Evolutionary conservation across 768 basidiomycete genomes (phyloP).

Genomic region (Rhodotorula toruloides): DNA sequence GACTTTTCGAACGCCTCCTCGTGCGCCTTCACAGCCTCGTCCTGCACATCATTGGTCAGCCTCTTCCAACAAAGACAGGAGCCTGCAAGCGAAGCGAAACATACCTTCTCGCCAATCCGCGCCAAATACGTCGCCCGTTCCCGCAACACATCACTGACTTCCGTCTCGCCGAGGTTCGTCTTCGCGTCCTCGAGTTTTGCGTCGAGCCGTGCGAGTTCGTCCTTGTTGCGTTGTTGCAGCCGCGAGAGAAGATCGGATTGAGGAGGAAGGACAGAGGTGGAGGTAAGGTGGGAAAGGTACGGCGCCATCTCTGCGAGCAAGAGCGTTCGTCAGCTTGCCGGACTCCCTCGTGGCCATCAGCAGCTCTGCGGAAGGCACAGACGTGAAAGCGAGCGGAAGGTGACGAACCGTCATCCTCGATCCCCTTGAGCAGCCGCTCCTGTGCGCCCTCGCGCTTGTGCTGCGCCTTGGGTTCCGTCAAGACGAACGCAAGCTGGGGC

Average conservation of each 20-base stretch:
- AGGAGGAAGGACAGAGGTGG: constrained; percentile 49
- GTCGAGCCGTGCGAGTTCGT: constrained; percentile 68
- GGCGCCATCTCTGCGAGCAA: constrained; percentile 71
- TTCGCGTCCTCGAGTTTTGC: constrained; percentile 75
- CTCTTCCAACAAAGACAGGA: background rate
- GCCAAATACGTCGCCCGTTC: constrained; percentile 80
- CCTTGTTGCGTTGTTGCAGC: constrained; percentile 66
- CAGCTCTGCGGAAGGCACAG: background rate
- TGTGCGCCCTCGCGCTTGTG: constrained; percentile 58
- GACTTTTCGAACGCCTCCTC: constrained; percentile 82
- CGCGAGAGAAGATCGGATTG: constrained; percentile 51
- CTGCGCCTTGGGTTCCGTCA: constrained; percentile 57
- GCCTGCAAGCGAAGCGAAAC: background rate
- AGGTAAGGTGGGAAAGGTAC: constrained; percentile 51
- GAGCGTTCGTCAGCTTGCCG: no score
- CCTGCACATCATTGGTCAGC: constrained; percentile 51
- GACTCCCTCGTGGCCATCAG: background rate
- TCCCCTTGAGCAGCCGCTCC: constrained; percentile 62
- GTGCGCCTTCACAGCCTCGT: constrained; percentile 72
- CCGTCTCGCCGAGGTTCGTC: constrained; percentile 86
- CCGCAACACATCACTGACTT: constrained; percentile 80
- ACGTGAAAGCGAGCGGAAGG: background rate
- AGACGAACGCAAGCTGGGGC: constrained; percentile 70
- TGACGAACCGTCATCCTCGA: constrained; percentile 70
- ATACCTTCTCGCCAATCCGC: constrained; percentile 74